Base-by-base conservation (phyloP, 345 rosid genomes). In the Eucalyptus regnans region DNA sequence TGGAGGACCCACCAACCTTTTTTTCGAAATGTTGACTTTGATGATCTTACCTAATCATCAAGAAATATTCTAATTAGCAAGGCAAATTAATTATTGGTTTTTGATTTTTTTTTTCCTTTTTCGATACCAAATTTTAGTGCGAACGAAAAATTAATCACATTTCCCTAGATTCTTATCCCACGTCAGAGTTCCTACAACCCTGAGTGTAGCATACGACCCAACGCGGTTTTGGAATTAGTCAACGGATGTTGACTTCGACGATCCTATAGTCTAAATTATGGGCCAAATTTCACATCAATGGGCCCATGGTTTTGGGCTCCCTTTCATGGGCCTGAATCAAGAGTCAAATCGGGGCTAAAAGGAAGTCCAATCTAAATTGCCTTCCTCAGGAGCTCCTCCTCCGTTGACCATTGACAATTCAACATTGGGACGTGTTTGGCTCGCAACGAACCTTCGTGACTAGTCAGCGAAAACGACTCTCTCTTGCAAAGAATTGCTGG, bases 261-360 rank as follows among this genome's bases (percentile, higher is more conserved):
- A 33, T 3, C 7, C 13, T 37, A 71, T 18, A 18, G 81, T 71
- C 3, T 18, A 71, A 71, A 33, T 33, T 33, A 5, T 71, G 25
- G 46, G 44, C 81, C 41, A 46, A 33, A 33, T 9, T 71, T 44
- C 4, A 71, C 81, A 71, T 68, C 13, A 1, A 33, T 16, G 25
- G 80, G 25, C 44, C 44, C 23, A 68, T 17, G 4, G 43, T 33
- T 68, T 64, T 33, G 23, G 80, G 44, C 44, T n/a, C 41, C 18
- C 20, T 68, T 37, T 33, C 23, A 71, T 71, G 81, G 81, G 46
- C 44, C 25, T 17, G 41, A 68, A 71, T 33, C 2, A 18, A 33
- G 3, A 31, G 81, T 9, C 18, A 9, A 33, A 9, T 18, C 1
- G 81, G 81, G 81, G 44, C 44, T 0, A 0, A 18, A 71, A 33